Conservation (phyloP, 2,329 filamentous ascomycete genomes). For the Pseudogymnoascus sp. region DNA sequence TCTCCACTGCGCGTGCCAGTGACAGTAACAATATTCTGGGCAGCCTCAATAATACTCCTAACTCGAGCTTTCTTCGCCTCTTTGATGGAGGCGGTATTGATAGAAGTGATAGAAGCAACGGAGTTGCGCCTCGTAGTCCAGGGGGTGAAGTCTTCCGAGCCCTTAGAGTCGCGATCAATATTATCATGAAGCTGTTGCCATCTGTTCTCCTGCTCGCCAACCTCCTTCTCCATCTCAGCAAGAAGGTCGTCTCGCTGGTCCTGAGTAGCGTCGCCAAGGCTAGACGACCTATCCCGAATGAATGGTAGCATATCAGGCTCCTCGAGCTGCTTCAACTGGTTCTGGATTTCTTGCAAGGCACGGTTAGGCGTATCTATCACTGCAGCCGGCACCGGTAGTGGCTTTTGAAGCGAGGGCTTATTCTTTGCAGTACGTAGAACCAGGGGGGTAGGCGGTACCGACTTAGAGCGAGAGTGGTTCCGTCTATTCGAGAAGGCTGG, state of each 20-base stretch:
- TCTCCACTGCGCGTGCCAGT: neutral
- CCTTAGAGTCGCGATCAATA: conserved; percentile 33
- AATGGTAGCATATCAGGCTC: conserved; percentile 15
- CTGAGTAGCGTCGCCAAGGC: neutral
- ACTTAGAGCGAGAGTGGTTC: conserved; percentile 38
- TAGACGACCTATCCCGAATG: neutral
- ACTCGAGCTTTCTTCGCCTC: neutral
- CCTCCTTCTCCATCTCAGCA: conserved; percentile 53
- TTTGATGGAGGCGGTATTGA: neutral
- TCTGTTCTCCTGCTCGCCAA: conserved; percentile 51
- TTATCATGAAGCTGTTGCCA: conserved; percentile 52
- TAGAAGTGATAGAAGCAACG: neutral
- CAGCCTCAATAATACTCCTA: neutral
- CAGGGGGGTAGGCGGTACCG: conserved; percentile 48
- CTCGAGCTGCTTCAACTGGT: conserved; percentile 27
- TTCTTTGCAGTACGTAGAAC: conserved; percentile 38
- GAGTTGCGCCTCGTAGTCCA: conserved; percentile 3
- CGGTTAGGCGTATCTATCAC: conserved; percentile 22
- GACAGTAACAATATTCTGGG: neutral
- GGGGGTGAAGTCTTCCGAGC: neutral
- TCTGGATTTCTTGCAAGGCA: conserved; percentile 27
- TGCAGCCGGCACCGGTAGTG: conserved; percentile 21
- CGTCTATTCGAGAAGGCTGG: conserved; percentile 51
- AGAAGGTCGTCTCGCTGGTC: conserved; percentile 33
- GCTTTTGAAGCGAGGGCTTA: conserved; percentile 34